A percentile compares a stretch with the other conserved stretches of the same genome.
phyloP scores from a whole-genome alignment of 768 basidiomycete genomes.

The Podaxis pistillaris region DNA sequence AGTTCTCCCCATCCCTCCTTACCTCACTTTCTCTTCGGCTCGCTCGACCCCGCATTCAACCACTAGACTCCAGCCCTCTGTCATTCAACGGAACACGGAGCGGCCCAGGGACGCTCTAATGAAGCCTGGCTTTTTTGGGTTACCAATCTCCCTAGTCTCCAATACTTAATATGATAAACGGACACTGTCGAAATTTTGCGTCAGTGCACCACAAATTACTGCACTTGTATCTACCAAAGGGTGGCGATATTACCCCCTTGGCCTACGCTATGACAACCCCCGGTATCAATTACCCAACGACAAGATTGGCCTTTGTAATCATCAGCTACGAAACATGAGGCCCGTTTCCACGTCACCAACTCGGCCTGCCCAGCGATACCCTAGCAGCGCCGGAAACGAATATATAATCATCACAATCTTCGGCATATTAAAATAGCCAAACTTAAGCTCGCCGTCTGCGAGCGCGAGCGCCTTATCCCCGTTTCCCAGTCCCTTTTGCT shows the following conservation, averaged over 20 bases:
- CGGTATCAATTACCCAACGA: neutral
- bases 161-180: neutral
- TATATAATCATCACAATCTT: neutral
- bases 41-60: neutral
- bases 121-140: neutral
- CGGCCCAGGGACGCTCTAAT: neutral
- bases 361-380: neutral
- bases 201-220: neutral
- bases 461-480: neutral
- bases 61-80: neutral
- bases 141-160: neutral
- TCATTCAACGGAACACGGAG: constrained; percentile 1
- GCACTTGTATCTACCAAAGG: neutral
- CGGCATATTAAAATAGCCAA: neutral
- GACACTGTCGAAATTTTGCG: neutral
- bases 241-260: neutral
- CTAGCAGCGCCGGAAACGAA: neutral
- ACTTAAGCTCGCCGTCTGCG: neutral
- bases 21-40: neutral
- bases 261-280: neutral
- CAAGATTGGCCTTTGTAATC: too few relatives aligned
- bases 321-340: neutral
- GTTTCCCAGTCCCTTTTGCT: neutral
- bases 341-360: neutral
- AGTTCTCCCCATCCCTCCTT: neutral